Conservation (phyloP, 495 filamentous ascomycete genomes). For the Pyrenula massariospora region DNA sequence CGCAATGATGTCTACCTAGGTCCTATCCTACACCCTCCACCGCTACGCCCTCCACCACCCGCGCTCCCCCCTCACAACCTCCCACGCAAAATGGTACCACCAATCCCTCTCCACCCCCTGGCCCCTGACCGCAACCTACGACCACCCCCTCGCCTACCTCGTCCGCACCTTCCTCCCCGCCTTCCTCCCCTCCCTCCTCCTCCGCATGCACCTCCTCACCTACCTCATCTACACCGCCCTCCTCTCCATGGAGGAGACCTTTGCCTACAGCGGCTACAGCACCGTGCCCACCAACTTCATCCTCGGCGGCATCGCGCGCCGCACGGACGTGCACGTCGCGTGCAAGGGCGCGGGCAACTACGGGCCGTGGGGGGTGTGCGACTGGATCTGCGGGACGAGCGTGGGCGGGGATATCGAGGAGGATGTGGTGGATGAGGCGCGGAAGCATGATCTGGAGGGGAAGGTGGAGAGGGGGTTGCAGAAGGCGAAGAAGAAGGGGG, state of each 20-base stretch:
- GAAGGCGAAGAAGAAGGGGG: conserved; percentile 16
- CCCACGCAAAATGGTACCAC: conserved; percentile 59
- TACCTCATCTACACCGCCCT: conserved; percentile 59
- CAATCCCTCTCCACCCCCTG: conserved; percentile 41
- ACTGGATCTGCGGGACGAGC: conserved; percentile 64
- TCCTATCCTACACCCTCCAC: conserved; percentile 57
- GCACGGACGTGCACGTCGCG: conserved; percentile 57
- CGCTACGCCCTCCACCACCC: conserved; percentile 54
- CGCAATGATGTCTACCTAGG: conserved; percentile 15
- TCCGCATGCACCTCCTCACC: conserved; percentile 66
- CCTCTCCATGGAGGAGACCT: conserved; percentile 64
- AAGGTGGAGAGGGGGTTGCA: conserved; percentile 24
- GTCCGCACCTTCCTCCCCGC: conserved; percentile 58
- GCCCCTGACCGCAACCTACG: conserved; percentile 59
- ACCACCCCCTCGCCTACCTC: conserved; percentile 69
- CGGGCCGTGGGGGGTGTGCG: conserved; percentile 64
- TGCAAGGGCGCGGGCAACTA: conserved; percentile 57
- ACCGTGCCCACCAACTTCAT: conserved; percentile 60
- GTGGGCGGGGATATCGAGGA: conserved; percentile 43
- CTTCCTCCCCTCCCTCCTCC: conserved; percentile 55
- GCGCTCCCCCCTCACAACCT: conserved; percentile 19
- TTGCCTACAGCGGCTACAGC: conserved; percentile 67
- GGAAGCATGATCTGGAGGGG: conserved; percentile 44
- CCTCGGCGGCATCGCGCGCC: conserved; percentile 59
- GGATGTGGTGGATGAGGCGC: conserved; percentile 43